These are phyloP conservation scores for Venustampulla echinocandica DNA, from an alignment of 495 filamentous ascomycete genomes.

Conservation along the genomic window DNA sequence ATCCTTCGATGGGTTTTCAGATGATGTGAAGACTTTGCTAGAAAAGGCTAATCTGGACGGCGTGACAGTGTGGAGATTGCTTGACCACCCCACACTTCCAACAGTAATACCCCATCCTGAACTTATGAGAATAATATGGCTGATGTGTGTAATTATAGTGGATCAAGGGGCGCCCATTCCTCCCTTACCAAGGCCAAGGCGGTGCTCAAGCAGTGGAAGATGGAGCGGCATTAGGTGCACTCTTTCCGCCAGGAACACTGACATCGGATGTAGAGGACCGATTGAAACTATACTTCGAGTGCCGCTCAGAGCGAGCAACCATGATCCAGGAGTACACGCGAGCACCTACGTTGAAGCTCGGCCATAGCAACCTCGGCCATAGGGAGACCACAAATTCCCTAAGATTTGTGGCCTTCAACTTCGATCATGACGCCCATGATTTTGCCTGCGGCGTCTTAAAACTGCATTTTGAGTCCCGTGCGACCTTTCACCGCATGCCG, in stretches of 20 bases:
- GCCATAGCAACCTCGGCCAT: slow-evolving; percentile 2
- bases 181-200: slow-evolving; percentile 16
- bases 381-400: slow-evolving; percentile 10
- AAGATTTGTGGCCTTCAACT: slow-evolving; percentile 42
- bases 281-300: slow-evolving; percentile 43
- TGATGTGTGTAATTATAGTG: background rate
- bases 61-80: slow-evolving; percentile 48
- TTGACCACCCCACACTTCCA: slow-evolving; percentile 45
- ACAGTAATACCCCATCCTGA: too few species aligned
- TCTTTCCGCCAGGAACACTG: slow-evolving; percentile 24
- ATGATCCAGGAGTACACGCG: slow-evolving; percentile 47
- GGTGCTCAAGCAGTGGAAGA: slow-evolving; percentile 17
- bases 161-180: slow-evolving; percentile 14
- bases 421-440: slow-evolving; percentile 45
- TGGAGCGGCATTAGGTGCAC: slow-evolving; percentile 13
- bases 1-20: slow-evolving; percentile 44
- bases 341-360: slow-evolving; percentile 24
- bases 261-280: slow-evolving; percentile 33
- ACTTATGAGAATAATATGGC: too few species aligned
- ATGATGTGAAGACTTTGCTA: slow-evolving; percentile 44
- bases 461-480: slow-evolving; percentile 1
- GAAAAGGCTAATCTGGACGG: slow-evolving; percentile 35
- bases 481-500: slow-evolving; percentile 22
- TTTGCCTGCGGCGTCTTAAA: slow-evolving; percentile 7
- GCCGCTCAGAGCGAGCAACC: slow-evolving; percentile 42